Percentiles rank a stretch among this genome's conserved stretches.
These are phyloP conservation scores for Backusella luteola DNA, from an alignment of 192 early-diverging fungal genomes.

Conservation along the genomic window DNA sequence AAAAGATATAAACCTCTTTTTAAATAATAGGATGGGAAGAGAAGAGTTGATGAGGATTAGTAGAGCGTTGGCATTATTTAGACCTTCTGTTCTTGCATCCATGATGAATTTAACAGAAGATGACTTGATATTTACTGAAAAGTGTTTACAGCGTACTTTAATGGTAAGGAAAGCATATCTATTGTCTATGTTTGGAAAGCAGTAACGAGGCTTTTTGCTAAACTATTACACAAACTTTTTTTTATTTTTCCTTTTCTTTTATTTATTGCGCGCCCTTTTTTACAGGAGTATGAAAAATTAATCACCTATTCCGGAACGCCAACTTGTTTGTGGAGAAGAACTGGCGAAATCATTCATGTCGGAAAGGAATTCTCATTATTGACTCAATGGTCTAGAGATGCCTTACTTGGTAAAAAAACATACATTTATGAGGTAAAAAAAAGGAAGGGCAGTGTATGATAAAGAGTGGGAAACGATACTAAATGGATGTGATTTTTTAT, in stretches of 20 bases:
- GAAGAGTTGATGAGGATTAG: conserved; percentile 88
- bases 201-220: neutral
- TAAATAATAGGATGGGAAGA: conserved; percentile 74
- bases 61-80: conserved; percentile 84
- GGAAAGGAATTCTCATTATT: conserved; percentile 95
- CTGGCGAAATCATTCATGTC: conserved; percentile 91
- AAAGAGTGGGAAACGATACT: neutral
- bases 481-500: neutral
- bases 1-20: neutral
- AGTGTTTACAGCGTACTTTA: conserved; percentile 91
- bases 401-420: conserved; percentile 72
- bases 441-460: neutral
- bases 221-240: neutral
- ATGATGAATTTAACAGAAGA: conserved; percentile 94
- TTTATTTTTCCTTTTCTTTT: neutral
- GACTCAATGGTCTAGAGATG: conserved; percentile 88
- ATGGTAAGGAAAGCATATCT: conserved; percentile 46
- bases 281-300: conserved; percentile 90
- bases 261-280: neutral
- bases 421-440: conserved; percentile 73
- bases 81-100: conserved; percentile 90
- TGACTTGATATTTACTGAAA: conserved; percentile 94
- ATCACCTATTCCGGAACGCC: conserved; percentile 94
- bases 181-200: neutral
- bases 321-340: conserved; percentile 93